Conservation (phyloP, 2,329 filamentous ascomycete species). For the Claviceps sorghi region DNA sequence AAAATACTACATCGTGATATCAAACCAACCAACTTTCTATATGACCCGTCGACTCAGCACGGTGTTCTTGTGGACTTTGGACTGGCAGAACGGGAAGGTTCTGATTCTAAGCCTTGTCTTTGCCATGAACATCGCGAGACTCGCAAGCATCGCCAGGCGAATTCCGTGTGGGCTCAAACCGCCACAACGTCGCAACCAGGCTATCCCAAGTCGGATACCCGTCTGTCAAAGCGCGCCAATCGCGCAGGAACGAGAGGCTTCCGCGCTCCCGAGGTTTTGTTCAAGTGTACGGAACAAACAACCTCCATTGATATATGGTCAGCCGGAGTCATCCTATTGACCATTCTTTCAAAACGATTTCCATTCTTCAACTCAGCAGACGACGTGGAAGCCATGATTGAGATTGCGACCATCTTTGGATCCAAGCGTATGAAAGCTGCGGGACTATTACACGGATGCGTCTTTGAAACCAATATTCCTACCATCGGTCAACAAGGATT, state of each 20-base stretch:
- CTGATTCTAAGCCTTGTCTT: conserved; percentile 65
- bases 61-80: conserved; percentile 98
- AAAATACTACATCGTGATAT: conserved; percentile 89
- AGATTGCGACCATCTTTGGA: conserved; percentile 93
- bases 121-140: conserved; percentile 53
- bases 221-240: conserved; percentile 80
- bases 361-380: conserved; percentile 99
- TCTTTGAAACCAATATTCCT: conserved; percentile 85
- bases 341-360: conserved; percentile 79
- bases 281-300: conserved; percentile 93
- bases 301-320: conserved; percentile 96
- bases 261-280: conserved; percentile 85
- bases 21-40: conserved; percentile 95
- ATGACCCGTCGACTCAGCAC: conserved; percentile 63
- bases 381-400: conserved; percentile 93
- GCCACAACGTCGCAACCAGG: conserved; percentile 40
- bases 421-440: conserved; percentile 68
- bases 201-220: conserved; percentile 80
- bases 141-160: conserved; percentile 44
- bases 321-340: conserved; percentile 91
- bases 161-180: conserved; percentile 41
- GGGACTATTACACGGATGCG: conserved; percentile 72
- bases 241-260: conserved; percentile 91
- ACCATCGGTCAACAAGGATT: conserved; percentile 79
- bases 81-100: conserved; percentile 73